Percentiles rank a stretch among this genome's conserved stretches.
Conservation (phyloP, 2,329 filamentous ascomycete genomes). For the Tolypocladium endophyticum region DNA sequence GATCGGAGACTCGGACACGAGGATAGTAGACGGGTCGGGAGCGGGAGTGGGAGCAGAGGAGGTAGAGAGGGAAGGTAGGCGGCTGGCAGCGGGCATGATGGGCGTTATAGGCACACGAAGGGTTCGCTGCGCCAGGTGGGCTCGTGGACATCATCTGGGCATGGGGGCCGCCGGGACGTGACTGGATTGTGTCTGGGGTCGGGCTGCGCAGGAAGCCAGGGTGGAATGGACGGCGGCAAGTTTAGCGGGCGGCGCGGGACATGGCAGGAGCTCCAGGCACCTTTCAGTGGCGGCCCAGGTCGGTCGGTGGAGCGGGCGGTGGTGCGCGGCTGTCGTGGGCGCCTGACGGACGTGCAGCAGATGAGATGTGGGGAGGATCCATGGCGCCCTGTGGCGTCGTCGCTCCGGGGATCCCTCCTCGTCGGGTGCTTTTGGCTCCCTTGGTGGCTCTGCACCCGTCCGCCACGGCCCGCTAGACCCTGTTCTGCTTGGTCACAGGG, state of each 20-base stretch:
- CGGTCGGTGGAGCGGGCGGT: background rate
- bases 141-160: background rate
- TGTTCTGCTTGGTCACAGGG: background rate
- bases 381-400: background rate
- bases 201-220: background rate
- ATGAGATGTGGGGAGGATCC: background rate
- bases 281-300: background rate
- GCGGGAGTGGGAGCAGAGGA: background rate
- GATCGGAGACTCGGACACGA: background rate
- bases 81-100: slow-evolving; percentile 5
- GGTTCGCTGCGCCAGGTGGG: background rate
- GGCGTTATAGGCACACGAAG: background rate
- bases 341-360: background rate
- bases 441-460: background rate
- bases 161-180: background rate
- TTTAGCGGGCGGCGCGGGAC: background rate
- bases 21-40: background rate
- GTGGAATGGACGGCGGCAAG: background rate
- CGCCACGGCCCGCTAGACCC: background rate
- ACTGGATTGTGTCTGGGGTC: background rate
- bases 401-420: background rate
- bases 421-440: background rate
- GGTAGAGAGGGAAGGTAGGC: background rate
- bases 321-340: background rate
- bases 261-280: background rate